Evolutionary conservation across 495 filamentous ascomycete genomes (phyloP).

Genomic region (Hypoxylon intermedium): DNA sequence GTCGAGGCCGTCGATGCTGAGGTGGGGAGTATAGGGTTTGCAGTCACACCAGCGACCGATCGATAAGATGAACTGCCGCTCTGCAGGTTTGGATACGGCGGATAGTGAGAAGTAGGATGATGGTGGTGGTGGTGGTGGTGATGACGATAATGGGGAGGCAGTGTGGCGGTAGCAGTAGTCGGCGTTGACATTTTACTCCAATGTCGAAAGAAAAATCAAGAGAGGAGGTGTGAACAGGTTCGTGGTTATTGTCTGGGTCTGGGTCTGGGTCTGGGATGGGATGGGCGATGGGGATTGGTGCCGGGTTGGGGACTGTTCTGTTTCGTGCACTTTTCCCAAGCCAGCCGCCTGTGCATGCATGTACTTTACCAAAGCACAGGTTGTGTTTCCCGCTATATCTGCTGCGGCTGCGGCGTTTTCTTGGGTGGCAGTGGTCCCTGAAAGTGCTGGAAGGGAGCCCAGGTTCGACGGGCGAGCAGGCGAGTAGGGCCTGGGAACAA

Average conservation of each 20-base stretch:
- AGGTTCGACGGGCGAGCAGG: neutral
- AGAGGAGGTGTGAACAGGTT: slow-evolving; percentile 27
- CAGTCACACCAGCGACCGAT: slow-evolving; percentile 42
- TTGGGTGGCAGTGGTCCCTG: too few species aligned
- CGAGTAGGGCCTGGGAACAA: too few species aligned
- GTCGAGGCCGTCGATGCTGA: slow-evolving; percentile 56
- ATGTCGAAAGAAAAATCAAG: slow-evolving; percentile 18
- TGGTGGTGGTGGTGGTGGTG: slow-evolving; percentile 72
- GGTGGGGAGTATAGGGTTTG: slow-evolving; percentile 57
- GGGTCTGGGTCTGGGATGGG: slow-evolving; percentile 15
- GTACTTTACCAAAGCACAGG: too few species aligned
- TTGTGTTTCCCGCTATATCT: too few species aligned
- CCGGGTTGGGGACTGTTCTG: slow-evolving; percentile 31
- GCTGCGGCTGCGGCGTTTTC: too few species aligned
- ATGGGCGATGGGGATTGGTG: slow-evolving; percentile 6
- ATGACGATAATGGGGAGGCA: slow-evolving; percentile 62
- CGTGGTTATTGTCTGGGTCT: neutral
- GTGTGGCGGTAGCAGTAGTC: slow-evolving; percentile 79
- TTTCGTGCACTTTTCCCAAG: slow-evolving; percentile 34
- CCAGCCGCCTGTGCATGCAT: too few species aligned
- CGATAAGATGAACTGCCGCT: slow-evolving; percentile 58
- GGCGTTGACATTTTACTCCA: slow-evolving; percentile 77
- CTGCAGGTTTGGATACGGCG: slow-evolving; percentile 47
- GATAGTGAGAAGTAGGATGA: slow-evolving; percentile 71
- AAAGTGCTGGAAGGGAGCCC: neutral